Base-by-base conservation (phyloP, 2,329 filamentous ascomycete genomes). In the Claviceps fusiformis region DNA sequence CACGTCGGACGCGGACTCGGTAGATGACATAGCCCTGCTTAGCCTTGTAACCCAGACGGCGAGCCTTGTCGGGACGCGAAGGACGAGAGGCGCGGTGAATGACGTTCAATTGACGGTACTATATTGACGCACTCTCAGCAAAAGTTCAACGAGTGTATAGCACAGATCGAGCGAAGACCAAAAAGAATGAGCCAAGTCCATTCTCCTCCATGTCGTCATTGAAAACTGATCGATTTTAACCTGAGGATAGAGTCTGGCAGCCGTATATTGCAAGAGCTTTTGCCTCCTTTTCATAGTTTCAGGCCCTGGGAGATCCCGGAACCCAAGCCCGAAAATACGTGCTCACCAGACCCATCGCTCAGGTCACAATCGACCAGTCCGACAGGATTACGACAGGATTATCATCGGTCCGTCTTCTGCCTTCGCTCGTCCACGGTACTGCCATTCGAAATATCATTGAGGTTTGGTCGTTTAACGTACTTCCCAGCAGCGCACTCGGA, bases 21-120 rank as follows among this genome's bases (percentile, higher is more conserved):
- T 98, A 98, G 87, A 98, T 90, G 74, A 98, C 93, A 83, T 97
- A 98, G 77, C 93, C 93, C 82, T 98, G 93, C 89, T 98, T 98
- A 82, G 95, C 93, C 89, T 98, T 98, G 89, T 98, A 98, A 71
- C 93, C 93, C 68, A 98, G 89, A 77, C 95, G 93, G 79, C 93
- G 93, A 73, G 95, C 93, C 89, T 98, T 98, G 82, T 98, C 95
- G 72, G 93, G 93, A 76, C 93, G 93, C 70, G 91, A 95, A 68
- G 93, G 93, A 71, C 92, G 91, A 71, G 90, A 95, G 73, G 93
- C 93, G 75, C 93, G 92, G 86, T 98, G 93, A 81, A 97, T 93
- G 77, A 96, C 91, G 81, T 97, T 95, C 80, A 97, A 82, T 83
- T 97, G 92, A 82, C 92, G 91, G 77, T 95, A 89, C 92, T 96